A percentile compares a stretch with the other conserved stretches of the same genome.
phyloP scores from a whole-genome alignment of 2,329 filamentous ascomycete species.

The Boeremia lycopersici region DNA sequence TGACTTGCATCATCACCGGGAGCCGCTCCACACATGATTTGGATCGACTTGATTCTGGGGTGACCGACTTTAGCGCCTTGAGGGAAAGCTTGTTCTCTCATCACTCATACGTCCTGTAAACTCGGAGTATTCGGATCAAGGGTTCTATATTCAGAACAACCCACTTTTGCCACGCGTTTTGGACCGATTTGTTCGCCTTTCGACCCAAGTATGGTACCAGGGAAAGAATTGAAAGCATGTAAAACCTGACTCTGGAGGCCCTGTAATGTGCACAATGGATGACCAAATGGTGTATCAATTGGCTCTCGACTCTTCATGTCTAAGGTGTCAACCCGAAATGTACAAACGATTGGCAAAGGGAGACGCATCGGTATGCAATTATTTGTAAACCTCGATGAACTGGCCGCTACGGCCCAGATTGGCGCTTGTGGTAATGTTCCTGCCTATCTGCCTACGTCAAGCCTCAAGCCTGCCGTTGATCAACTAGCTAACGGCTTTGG shows the following conservation, averaged over 20 bases:
- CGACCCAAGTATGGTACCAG: background rate
- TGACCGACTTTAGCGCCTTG: slow-evolving; percentile 5
- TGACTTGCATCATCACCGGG: slow-evolving; percentile 11
- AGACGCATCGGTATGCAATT: too few relatives aligned
- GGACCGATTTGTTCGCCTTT: background rate
- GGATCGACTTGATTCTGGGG: slow-evolving; percentile 10
- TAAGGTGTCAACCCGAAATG: background rate
- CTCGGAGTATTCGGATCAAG: background rate
- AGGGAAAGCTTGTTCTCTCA: slow-evolving; percentile 6
- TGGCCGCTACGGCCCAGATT: background rate
- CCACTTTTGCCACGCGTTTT: slow-evolving; percentile 11
- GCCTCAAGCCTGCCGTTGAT: slow-evolving; percentile 1
- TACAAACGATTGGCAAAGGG: too few relatives aligned
- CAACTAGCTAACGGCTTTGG: slow-evolving; percentile 7
- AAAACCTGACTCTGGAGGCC: background rate
- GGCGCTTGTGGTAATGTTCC: slow-evolving; percentile 7
- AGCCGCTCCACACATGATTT: background rate
- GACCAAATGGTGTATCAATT: background rate
- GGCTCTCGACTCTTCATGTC: background rate
- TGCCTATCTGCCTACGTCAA: slow-evolving; percentile 11
- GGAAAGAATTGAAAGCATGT: too few relatives aligned
- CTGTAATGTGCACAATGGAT: background rate
- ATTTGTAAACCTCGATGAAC: background rate
- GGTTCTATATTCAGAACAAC: slow-evolving; percentile 1
- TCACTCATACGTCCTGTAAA: slow-evolving; percentile 2